Base-by-base conservation (phyloP, 352 stramenopile genomes). In the Pythium chondricola region DNA sequence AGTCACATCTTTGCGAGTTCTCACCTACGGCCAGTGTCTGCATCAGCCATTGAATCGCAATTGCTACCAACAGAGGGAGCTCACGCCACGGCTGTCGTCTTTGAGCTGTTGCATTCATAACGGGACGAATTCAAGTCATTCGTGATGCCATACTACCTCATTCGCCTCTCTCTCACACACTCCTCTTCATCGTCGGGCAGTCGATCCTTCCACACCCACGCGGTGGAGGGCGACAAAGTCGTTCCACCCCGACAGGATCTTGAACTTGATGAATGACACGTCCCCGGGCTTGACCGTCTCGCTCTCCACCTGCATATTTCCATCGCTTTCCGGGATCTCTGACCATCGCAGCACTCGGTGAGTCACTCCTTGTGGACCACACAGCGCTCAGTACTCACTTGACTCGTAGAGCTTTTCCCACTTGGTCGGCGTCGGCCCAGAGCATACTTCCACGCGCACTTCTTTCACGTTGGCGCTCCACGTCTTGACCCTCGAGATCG, bases 211-310 rank as follows among this genome's bases (percentile, higher is more conserved):
- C 29, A 93, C 82, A 39, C 74, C 86, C 17, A 93, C 71, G 39
- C 77, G 76, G 49, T 93, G 76, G 17, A 93, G 58, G 21, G 67
- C 48, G 20, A 85, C 79, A 47, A 93, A 93, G 47, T 93, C 79
- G 54, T 67, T 73, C 69, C 74, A 93, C n/a, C 82, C 79, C 0
- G 82, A 88, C 30, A 90, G 62, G 49, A 93, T 84, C 50, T 83
- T 85, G 46, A 93, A 83, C 52, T 86, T 88, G 51, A 93, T 70
- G 51, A 90, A 93, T 35, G 79, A 85, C 32, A 77, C 77, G 46
- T 89, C 77, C 0, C 72, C 80, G 2, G 77, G 65, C 39, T 79
- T 79, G 20, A 93, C 72, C 17, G 55, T 83, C 48, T 93, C 77
- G 48, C 59, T 89, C 51, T 85, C 79, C 16, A 90, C 67, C 43